Base-by-base conservation (phyloP, 495 filamentous ascomycete species). In the Glarea lozoyensis region DNA sequence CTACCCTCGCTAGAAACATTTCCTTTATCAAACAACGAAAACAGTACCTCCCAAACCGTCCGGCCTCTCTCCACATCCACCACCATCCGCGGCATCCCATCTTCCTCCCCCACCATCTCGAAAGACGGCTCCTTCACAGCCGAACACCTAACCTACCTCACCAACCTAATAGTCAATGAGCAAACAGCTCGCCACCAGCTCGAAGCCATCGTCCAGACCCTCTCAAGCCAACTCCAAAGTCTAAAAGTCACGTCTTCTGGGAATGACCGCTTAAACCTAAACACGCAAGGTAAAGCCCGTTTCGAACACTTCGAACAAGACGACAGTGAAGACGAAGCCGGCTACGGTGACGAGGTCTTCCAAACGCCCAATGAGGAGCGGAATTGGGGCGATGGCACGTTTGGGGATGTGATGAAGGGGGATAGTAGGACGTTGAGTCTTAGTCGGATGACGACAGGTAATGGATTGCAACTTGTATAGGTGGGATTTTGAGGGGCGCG, bases 401-500 rank as follows among this genome's bases (percentile, higher is more conserved):
- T 70, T 45, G 68, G 65, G 16, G 65, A 65, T 45, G 63, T 63
- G 37, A 51, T 65, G 21, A 57, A 64, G 32, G 66, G 53, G 45
- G 66, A 63, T 45, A 60, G 65, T 3, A 64, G 68, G 17, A 72
- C 70, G 17, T 45, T 74, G 49, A 69, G 65, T 24, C 41, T 76
- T 30, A 68, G 70, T 33, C 69, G 72, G 53, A 46, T 73, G 35
- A 74, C 70, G 15, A 45, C 68, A 42, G 43, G 35, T 4, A 48
- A 34, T 16, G 45, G 45, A 2, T 38, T 29, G 31, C 42, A 40
- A 20, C 36, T 36, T 10, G 42, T 38, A n/a, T n/a, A n/a, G n/a
- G 20, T 45, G 42, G 38, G 30, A 22, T 41, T 35, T 31, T 34
- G 16, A 31, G 12, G 24, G 29, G 18, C 18, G 10, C 1, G 1